Evolutionary conservation across 2,329 filamentous ascomycete genomes (phyloP).

Genomic region (Ophiostoma fasciatum): DNA sequence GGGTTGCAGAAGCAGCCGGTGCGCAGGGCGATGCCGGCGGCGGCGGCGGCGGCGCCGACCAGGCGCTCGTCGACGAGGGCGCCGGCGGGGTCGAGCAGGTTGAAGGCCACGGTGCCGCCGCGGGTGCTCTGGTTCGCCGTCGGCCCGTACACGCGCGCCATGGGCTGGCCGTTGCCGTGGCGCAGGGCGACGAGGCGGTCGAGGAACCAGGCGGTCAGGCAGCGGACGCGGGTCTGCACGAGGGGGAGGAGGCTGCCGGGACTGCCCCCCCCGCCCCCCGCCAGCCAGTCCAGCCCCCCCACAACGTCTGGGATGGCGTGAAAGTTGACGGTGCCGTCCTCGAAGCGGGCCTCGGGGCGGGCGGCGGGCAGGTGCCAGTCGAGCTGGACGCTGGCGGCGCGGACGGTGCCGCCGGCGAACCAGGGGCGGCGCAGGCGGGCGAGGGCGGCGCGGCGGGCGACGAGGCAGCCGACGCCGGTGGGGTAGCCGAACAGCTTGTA

Average conservation of each 20-base stretch:
- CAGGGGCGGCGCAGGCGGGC: constrained; percentile 20
- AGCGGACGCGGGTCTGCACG: constrained; percentile 19
- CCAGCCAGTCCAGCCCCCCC: constrained; percentile 23
- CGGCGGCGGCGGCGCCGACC: constrained; percentile 20
- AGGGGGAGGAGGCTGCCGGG: too few relatives aligned
- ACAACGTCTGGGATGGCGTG: constrained; percentile 23
- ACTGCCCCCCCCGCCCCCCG: constrained; percentile 14
- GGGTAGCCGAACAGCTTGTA: constrained; percentile 29
- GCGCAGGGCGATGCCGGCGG: constrained; percentile 21
- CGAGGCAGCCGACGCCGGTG: constrained; percentile 25
- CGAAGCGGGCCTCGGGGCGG: constrained; percentile 19
- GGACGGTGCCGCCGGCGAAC: constrained; percentile 26
- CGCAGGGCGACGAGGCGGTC: constrained; percentile 16
- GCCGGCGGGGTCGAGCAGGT: constrained; percentile 21
- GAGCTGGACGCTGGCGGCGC: constrained; percentile 17
- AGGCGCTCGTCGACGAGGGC: constrained; percentile 22
- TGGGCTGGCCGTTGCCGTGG: constrained; percentile 20
- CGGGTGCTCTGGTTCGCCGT: too few relatives aligned
- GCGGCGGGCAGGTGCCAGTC: constrained; percentile 19
- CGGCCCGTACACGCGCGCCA: constrained; percentile 23
- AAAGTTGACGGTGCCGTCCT: constrained; percentile 27
- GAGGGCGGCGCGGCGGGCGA: constrained; percentile 20
- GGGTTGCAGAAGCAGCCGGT: constrained; percentile 30
- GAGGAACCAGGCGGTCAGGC: constrained; percentile 23
- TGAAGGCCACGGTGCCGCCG: constrained; percentile 25